Evolutionary conservation across 805 yeast genomes (phyloP).

Genomic region (Yueomyces sinensis): DNA sequence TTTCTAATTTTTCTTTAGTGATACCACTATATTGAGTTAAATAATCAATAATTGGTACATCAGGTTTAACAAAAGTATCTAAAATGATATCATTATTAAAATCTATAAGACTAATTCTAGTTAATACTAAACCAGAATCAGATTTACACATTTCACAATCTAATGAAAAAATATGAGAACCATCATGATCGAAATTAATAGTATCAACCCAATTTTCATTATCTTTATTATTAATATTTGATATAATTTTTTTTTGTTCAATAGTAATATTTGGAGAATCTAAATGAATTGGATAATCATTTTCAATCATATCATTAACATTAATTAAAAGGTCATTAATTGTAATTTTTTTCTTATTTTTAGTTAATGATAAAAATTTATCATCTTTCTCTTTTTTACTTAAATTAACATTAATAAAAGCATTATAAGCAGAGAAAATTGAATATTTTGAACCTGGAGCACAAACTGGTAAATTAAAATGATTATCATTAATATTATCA

Average conservation of each 20-base stretch:
- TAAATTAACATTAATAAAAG: constrained; percentile 44
- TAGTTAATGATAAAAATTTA: constrained; percentile 19
- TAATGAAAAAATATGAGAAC: constrained; percentile 57
- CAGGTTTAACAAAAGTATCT: constrained; percentile 72
- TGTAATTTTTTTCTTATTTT: constrained; percentile 26
- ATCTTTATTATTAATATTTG: constrained; percentile 2
- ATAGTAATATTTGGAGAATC: constrained; percentile 10
- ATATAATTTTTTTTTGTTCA: constrained; percentile 1
- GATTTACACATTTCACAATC: constrained; percentile 92
- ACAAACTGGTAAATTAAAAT: constrained; percentile 32
- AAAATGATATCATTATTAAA: constrained; percentile 45
- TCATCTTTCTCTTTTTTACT: constrained; percentile 41
- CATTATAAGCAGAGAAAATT: constrained; percentile 38
- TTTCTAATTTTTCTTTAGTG: constrained; percentile 47
- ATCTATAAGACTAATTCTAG: constrained; percentile 67
- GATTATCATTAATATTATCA: constrained; percentile 1
- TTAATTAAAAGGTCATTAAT: constrained; percentile 42
- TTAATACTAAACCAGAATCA: constrained; percentile 46
- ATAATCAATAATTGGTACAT: constrained; percentile 62
- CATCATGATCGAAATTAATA: constrained; percentile 35
- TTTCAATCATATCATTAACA: constrained; percentile 32
- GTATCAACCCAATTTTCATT: constrained; percentile 40
- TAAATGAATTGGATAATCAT: constrained; percentile 53
- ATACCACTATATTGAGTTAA: constrained; percentile 80
- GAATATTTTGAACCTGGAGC: constrained; percentile 58